Conservation (phyloP, 1,284 basidiomycete genomes). For the Gomphus sp. region DNA sequence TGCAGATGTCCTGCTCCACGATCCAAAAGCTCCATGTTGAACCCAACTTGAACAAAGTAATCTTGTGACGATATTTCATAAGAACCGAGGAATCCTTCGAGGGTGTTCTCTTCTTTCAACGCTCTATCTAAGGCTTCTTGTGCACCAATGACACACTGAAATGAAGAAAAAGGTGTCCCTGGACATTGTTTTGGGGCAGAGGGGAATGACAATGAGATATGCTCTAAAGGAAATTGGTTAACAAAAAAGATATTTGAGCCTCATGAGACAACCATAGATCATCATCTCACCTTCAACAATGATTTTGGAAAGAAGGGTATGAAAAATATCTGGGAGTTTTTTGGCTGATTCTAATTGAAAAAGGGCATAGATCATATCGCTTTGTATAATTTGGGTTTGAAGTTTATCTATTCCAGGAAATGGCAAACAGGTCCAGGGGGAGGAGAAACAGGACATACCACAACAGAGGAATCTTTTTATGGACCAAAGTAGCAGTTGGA, state of each 20-base stretch:
- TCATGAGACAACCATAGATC: not conserved
- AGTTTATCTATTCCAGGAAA: not conserved
- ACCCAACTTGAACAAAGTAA: not conserved
- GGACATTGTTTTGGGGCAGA: not conserved
- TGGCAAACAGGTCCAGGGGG: not conserved
- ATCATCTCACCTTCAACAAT: not conserved
- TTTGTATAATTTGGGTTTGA: not conserved
- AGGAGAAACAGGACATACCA: not conserved
- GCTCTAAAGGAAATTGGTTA: not conserved
- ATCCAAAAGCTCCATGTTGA: not conserved
- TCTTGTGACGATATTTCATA: not conserved
- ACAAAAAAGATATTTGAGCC: not conserved
- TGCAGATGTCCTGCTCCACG: not conserved
- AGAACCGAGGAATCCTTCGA: not conserved
- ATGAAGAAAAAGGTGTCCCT: not conserved
- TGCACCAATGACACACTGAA: not conserved
- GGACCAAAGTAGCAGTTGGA: not conserved
- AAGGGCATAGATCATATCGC: not conserved
- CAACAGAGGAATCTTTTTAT: not conserved
- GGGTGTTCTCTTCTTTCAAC: not conserved
- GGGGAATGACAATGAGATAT: not conserved
- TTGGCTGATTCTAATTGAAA: not conserved
- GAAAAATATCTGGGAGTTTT: not conserved
- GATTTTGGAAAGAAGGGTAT: not conserved
- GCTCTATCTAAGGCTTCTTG: not conserved